These are phyloP conservation scores for barrel medic (Medicago truncatula) DNA, from an alignment of 306 rosid genomes.

Conservation along the genomic window MtrunA17r5.0-ANR NC_053048.1:32794001-32794500, in stretches of 20 bases:
- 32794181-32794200: slow-evolving; percentile 72
- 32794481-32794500: slow-evolving; percentile 88
- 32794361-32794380: slow-evolving; percentile 77
- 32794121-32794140: slow-evolving; percentile 38
- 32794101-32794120: slow-evolving; percentile 18
- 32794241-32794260: slow-evolving; percentile 67
- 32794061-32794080: slow-evolving; percentile 33
- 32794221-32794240: slow-evolving; percentile 54
- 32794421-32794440: slow-evolving; percentile 73
- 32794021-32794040: slow-evolving; percentile 9
- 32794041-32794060: background rate
- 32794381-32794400: slow-evolving; percentile 61
- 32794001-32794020: background rate
- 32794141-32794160: slow-evolving; percentile 58
- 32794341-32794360: slow-evolving; percentile 71
- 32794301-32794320: slow-evolving; percentile 66
- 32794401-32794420: background rate
- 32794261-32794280: slow-evolving; percentile 72
- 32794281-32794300: slow-evolving; percentile 70
- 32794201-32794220: slow-evolving; percentile 10
- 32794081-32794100: slow-evolving; percentile 31
- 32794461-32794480: slow-evolving; percentile 77
- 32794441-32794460: slow-evolving; percentile 65
- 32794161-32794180: slow-evolving; percentile 41
- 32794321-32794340: slow-evolving; percentile 77